These are phyloP conservation scores for Ceriops decandra DNA, from an alignment of 345 rosid genomes.

Conservation along the genomic window DNA sequence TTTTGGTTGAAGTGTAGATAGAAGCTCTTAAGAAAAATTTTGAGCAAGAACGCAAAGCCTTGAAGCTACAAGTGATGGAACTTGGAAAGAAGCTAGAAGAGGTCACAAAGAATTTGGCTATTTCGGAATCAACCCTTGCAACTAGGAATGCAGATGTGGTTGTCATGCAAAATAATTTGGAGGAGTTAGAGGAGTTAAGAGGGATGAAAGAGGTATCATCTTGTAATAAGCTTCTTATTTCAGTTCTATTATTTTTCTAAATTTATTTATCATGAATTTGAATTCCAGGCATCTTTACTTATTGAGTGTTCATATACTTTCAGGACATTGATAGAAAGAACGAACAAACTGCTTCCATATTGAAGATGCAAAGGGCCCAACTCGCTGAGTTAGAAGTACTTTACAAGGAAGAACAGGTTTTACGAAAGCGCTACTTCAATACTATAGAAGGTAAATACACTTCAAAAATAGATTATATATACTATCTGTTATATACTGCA, in stretches of 20 bases:
- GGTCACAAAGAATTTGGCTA: conserved; percentile 42
- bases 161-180: conserved; percentile 57
- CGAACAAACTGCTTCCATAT: conserved; percentile 92
- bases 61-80: conserved; percentile 57
- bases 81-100: conserved; percentile 63
- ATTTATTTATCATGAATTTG: background rate
- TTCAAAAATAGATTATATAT: no score
- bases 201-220: conserved; percentile 86
- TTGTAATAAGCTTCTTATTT: background rate
- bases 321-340: conserved; percentile 97
- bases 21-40: conserved; percentile 46
- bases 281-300: background rate
- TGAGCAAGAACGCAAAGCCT: conserved; percentile 63
- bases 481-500: no score
- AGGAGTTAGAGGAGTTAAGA: conserved; percentile 85
- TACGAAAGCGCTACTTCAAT: conserved; percentile 83
- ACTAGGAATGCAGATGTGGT: conserved; percentile 48
- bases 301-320: conserved; percentile 14
- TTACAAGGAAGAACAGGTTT: conserved; percentile 86
- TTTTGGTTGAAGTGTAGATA: conserved; percentile 35
- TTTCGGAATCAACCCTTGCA: conserved; percentile 50
- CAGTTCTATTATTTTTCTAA: background rate
- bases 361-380: conserved; percentile 93
- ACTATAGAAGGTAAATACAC: conserved; percentile 74
- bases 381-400: conserved; percentile 81